Conservation (phyloP, 805 yeast species). For the Debaryomyces castellii region DNA sequence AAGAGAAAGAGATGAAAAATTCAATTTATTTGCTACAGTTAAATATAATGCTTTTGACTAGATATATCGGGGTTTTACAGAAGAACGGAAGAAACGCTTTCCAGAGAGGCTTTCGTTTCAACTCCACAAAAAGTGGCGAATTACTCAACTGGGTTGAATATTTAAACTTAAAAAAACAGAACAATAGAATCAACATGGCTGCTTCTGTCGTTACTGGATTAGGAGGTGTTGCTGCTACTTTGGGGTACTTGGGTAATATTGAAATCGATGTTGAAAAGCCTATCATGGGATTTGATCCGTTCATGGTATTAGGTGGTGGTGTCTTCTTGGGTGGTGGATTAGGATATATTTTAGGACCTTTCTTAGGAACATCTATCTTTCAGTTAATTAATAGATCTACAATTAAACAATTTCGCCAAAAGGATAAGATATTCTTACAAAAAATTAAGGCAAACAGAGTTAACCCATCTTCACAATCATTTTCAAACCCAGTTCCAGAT, state of each 20-base stretch:
- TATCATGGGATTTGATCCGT: conserved; percentile 86
- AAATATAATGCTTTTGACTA: conserved; percentile 6
- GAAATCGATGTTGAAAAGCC: conserved; percentile 87
- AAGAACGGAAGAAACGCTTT: not conserved
- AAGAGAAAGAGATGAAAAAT: not conserved
- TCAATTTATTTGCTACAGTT: not conserved
- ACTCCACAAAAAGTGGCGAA: conserved; percentile 15
- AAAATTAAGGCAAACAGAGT: conserved; percentile 80
- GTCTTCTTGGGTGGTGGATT: conserved; percentile 68
- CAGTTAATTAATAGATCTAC: conserved; percentile 48
- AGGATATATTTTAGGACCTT: conserved; percentile 84
- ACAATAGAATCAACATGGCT: conserved; percentile 65
- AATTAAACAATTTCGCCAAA: conserved; percentile 49
- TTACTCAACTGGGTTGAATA: conserved; percentile 76
- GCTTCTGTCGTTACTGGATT: conserved; percentile 70
- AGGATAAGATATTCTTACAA: conserved; percentile 72
- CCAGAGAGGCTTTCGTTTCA: conserved; percentile 14
- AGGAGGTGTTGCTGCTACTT: conserved; percentile 64
- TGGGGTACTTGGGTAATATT: conserved; percentile 73
- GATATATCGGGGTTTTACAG: conserved; percentile 9
- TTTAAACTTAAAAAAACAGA: conserved; percentile 70
- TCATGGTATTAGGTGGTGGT: conserved; percentile 74
- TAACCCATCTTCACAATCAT: conserved; percentile 87
- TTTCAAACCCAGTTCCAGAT: conserved; percentile 96
- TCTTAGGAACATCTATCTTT: conserved; percentile 71